Conservation (phyloP, 306 rosid genomes). For the Cicer cuneatum region DNA sequence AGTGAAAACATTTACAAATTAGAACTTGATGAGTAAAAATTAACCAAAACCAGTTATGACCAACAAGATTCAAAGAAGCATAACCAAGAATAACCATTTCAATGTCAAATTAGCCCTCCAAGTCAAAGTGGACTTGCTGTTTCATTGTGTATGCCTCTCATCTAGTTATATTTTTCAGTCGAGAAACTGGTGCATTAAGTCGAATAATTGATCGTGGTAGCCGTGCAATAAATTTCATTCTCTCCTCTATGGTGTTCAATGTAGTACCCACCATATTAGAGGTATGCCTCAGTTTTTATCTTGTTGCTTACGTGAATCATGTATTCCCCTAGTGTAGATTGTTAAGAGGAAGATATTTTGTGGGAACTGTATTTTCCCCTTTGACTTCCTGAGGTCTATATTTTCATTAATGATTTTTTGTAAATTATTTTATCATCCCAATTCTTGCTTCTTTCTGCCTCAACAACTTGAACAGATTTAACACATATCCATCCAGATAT, state of each 20-base stretch:
- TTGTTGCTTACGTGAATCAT: constrained; percentile 39
- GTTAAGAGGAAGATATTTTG: constrained; percentile 15
- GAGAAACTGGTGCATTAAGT: constrained; percentile 94
- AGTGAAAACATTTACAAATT: too few species aligned
- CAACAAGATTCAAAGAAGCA: too few species aligned
- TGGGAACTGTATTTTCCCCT: constrained; percentile 21
- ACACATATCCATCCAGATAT: constrained; percentile 82
- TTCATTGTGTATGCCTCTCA: constrained; percentile 35
- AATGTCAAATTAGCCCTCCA: too few species aligned
- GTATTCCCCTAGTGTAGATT: constrained; percentile 22
- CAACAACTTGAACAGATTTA: constrained; percentile 61
- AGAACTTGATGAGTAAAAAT: too few species aligned
- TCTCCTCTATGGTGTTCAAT: constrained; percentile 95
- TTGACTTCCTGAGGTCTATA: constrained; percentile 28
- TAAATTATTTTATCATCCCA: constrained; percentile 43
- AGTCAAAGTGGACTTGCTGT: too few species aligned
- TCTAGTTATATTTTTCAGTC: constrained; percentile 60
- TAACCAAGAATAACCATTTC: too few species aligned
- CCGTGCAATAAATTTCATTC: constrained; percentile 94
- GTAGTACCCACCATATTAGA: constrained; percentile 93
- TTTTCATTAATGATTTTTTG: constrained; percentile 30
- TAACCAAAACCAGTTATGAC: too few species aligned
- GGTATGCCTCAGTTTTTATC: constrained; percentile 58
- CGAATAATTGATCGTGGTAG: constrained; percentile 99
- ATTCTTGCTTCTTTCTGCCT: constrained; percentile 47